Percentiles rank a stretch among this genome's conserved stretches.
Conservation (phyloP, 768 basidiomycete genomes). For the Boletus insuetus region DNA sequence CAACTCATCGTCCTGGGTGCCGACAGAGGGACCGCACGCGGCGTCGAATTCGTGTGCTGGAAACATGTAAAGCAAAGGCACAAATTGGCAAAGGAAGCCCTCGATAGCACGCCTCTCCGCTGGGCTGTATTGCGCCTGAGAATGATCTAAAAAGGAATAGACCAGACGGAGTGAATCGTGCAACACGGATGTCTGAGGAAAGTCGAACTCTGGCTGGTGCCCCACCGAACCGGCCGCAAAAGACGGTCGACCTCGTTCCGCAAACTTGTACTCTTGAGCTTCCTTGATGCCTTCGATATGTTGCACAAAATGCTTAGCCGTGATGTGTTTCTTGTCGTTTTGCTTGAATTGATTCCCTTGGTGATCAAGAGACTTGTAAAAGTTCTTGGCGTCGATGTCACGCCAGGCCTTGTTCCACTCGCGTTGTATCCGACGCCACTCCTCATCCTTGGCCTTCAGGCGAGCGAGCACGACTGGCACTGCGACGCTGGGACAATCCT, state of each 20-base stretch:
- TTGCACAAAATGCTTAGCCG: slow-evolving; percentile 74
- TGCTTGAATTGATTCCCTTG: slow-evolving; percentile 93
- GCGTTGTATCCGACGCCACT: slow-evolving; percentile 91
- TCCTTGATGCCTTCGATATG: slow-evolving; percentile 73
- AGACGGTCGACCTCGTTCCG: slow-evolving; percentile 29
- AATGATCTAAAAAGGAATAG: slow-evolving; percentile 88
- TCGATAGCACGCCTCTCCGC: slow-evolving; percentile 83
- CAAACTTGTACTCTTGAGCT: slow-evolving; percentile 46
- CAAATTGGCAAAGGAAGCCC: slow-evolving; percentile 77
- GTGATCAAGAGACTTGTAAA: slow-evolving; percentile 96
- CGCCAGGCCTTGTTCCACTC: slow-evolving; percentile 98
- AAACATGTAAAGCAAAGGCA: slow-evolving; percentile 78
- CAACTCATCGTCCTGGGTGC: slow-evolving; percentile 37
- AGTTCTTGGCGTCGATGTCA: slow-evolving; percentile 95
- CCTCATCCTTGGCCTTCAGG: slow-evolving; percentile 92
- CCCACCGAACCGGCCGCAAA: slow-evolving; percentile 50
- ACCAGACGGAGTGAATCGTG: slow-evolving; percentile 89
- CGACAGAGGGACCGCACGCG: slow-evolving; percentile 55
- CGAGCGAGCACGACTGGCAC: slow-evolving; percentile 89
- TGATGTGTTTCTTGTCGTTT: slow-evolving; percentile 93
- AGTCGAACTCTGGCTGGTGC: slow-evolving; percentile 75
- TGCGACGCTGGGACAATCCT: slow-evolving; percentile 87
- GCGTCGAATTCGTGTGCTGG: slow-evolving; percentile 65
- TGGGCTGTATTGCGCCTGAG: slow-evolving; percentile 67
- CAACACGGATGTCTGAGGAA: slow-evolving; percentile 76